Percentiles rank a stretch among this genome's conserved stretches.
phyloP scores from a whole-genome alignment of 2,329 filamentous ascomycete species.

The Clarireedia monteithiana region DNA sequence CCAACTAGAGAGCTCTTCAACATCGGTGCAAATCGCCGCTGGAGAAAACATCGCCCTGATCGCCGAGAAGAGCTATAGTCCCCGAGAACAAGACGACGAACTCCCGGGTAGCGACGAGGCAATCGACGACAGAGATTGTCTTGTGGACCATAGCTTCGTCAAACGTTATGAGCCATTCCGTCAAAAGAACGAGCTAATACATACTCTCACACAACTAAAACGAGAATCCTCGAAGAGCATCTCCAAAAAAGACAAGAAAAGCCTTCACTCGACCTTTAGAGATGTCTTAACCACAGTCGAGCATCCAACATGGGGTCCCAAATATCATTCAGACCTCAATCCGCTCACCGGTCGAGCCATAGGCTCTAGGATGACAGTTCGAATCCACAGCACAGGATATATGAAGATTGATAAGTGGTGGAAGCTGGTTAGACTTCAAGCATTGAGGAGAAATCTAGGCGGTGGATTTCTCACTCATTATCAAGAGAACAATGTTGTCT shows the following conservation, averaged over 20 bases:
- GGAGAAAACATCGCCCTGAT: conserved; percentile 66
- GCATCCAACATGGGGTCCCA: conserved; percentile 57
- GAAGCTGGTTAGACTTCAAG: conserved; percentile 59
- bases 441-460: conserved; percentile 51
- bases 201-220: conserved; percentile 51
- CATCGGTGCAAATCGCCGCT: conserved; percentile 58
- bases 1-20: conserved; percentile 56
- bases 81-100: conserved; percentile 38
- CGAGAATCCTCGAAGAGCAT: conserved; percentile 53
- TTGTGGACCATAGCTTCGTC: conserved; percentile 36
- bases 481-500: conserved; percentile 51
- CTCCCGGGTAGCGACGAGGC: conserved; percentile 36
- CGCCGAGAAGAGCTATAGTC: conserved; percentile 53
- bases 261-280: conserved; percentile 56
- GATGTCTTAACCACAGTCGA: conserved; percentile 61
- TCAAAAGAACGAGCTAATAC: conserved; percentile 51
- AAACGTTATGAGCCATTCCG: conserved; percentile 63
- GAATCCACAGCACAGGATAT: conserved; percentile 48
- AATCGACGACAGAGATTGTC: conserved; percentile 27
- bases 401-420: conserved; percentile 67
- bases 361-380: conserved; percentile 54
- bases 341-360: conserved; percentile 50
- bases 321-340: conserved; percentile 57
- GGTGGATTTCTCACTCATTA: conserved; percentile 57
- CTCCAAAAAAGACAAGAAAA: conserved; percentile 58